Evolutionary conservation across 106 monocot genomes (phyloP).

Genomic region (Dioscorea alata): DNA sequence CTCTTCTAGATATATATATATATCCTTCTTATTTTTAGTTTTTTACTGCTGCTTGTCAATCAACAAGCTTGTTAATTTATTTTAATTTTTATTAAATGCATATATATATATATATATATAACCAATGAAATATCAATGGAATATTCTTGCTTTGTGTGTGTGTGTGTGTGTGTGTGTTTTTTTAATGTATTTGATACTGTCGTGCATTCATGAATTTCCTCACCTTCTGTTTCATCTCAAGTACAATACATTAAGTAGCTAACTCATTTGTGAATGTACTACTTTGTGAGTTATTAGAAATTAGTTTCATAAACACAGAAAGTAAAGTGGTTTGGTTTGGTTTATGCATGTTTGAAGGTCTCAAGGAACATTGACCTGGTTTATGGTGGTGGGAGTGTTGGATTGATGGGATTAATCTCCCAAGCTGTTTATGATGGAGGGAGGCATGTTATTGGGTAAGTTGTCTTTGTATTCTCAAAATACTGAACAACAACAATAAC

Average conservation of each 20-base stretch:
- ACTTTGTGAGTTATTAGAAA: neutral
- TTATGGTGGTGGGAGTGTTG: conserved; percentile 66
- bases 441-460: conserved; percentile 62
- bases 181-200: neutral
- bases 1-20: no score
- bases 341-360: conserved; percentile 27
- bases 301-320: no score
- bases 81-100: neutral
- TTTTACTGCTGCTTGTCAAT: neutral
- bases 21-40: neutral
- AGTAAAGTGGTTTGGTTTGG: neutral
- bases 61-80: neutral
- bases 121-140: neutral
- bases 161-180: neutral
- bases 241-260: neutral
- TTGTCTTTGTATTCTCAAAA: neutral
- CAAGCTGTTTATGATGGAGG: conserved; percentile 67
- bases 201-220: neutral
- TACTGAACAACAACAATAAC: neutral
- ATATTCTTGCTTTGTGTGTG: neutral
- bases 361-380: conserved; percentile 67
- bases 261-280: neutral
- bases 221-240: neutral
- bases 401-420: conserved; percentile 61
- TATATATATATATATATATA: no score